Percentiles rank a stretch among this genome's conserved stretches.
These are phyloP conservation scores for Nadsonia commutata DNA, from an alignment of 1,139 yeast species.

Conservation along the genomic window DNA sequence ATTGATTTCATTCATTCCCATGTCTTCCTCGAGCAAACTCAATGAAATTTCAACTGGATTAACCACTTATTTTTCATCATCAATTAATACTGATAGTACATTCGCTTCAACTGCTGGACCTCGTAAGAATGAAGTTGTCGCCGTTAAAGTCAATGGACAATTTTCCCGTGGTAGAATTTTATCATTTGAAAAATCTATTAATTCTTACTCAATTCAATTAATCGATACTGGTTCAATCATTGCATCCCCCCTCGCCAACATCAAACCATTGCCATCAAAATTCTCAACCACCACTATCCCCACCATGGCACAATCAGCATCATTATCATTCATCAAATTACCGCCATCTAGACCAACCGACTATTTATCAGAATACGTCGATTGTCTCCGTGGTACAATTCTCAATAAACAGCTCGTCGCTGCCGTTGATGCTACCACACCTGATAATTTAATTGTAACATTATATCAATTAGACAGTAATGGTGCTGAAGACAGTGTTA, in stretches of 20 bases:
- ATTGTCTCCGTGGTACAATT: constrained; percentile 39
- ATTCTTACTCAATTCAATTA: constrained; percentile 39
- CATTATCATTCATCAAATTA: constrained; percentile 39
- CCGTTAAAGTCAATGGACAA: constrained; percentile 34
- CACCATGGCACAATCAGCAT: constrained; percentile 44
- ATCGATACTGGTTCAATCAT: constrained; percentile 54
- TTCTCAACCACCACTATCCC: constrained; percentile 31
- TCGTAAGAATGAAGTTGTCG: constrained; percentile 44
- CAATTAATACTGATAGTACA: constrained; percentile 25
- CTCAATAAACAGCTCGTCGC: constrained; percentile 46
- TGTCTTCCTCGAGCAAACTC: constrained; percentile 12
- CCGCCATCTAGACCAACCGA: constrained; percentile 50
- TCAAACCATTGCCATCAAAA: constrained; percentile 42
- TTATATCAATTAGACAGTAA: constrained; percentile 47
- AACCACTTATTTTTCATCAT: constrained; percentile 22
- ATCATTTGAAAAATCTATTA: constrained; percentile 33
- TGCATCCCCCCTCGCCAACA: constrained; percentile 30
- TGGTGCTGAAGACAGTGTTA: constrained; percentile 48
- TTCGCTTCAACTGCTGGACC: constrained; percentile 15
- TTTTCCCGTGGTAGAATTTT: constrained; percentile 48
- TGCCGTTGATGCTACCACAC: constrained; percentile 29
- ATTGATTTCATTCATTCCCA: constrained; percentile 37
- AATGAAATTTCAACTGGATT: constrained; percentile 24
- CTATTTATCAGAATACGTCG: constrained; percentile 45
- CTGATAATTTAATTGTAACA: constrained; percentile 33